Base-by-base conservation (phyloP, 768 basidiomycete species). In the Neoboletus subvelutipes region DNA sequence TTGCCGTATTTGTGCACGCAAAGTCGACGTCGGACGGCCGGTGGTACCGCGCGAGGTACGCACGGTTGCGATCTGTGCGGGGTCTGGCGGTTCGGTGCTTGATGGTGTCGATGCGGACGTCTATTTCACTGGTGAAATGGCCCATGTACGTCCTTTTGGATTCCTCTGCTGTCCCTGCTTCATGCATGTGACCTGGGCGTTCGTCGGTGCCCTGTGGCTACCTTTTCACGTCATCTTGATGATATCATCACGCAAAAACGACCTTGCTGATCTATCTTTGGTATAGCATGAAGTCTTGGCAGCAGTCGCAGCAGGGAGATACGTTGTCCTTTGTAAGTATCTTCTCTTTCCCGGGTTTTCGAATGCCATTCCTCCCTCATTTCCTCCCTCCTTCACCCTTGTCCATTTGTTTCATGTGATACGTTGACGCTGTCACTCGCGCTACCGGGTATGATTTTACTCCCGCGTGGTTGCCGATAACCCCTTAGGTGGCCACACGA, bases 81-180 rank as follows among this genome's bases (percentile, higher is more conserved):
- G 96, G 36, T 87, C 88, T 29, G 95, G 94, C 48, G 89, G 83
- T 2, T 87, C 87, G 43, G 78, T 95, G 70, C 80, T 98, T 47
- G 71, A 78, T 20, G 86, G 83, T 48, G 78, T 83, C 39, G 73
- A 82, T 45, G 94, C 94, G 39, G 94, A 97, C 71, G 82, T 94
- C 26, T 93, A 90, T 71, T 79, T 94, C 65, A 98, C 96, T 3
- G 96, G 96, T 10, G 94, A 98, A 75, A 91, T 95, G 90, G 71
- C 81, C 20, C 94, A 96, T 73, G 92, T 93, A 72, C 50, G 84
- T 72, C 61, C 48, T 60, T 57, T 57, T 36, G 11, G 29, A 55
- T 60, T 59, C 58, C 54, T 61, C 66, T 61, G 5, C 17, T 10
- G 1, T 20, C 24, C 40, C n/a, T 33, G 36, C 37, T 57, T 52